phyloP scores from a whole-genome alignment of 768 basidiomycete genomes.

The Hydnomerulius pinastri region DNA sequence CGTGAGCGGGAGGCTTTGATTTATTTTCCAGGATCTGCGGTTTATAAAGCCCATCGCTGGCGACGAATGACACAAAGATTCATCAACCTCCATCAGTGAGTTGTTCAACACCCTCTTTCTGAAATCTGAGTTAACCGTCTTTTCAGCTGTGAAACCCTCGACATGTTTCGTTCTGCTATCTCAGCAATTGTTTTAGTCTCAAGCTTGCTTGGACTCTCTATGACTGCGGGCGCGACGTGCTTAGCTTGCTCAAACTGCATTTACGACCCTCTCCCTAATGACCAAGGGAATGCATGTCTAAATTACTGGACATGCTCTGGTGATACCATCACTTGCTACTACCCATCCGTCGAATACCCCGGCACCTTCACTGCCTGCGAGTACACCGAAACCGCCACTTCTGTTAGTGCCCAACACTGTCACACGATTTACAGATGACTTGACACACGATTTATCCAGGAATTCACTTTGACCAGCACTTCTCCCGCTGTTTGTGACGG shows the following conservation, averaged over 20 bases:
- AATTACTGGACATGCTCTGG: slow-evolving; percentile 12
- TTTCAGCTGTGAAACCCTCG: too few relatives aligned
- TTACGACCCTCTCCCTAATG: too few relatives aligned
- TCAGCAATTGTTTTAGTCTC: too few relatives aligned
- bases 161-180: too few relatives aligned
- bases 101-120: too few relatives aligned
- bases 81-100: too few relatives aligned
- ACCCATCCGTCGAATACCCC: slow-evolving; percentile 5
- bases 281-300: slow-evolving; percentile 4
- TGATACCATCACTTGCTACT: slow-evolving; percentile 8
- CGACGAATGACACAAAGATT: too few relatives aligned
- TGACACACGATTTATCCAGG: neutral
- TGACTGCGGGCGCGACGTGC: slow-evolving; percentile 1
- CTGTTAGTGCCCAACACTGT: neutral
- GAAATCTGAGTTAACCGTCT: too few relatives aligned
- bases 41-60: too few relatives aligned
- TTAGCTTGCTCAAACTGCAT: slow-evolving; percentile 5
- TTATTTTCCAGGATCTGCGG: too few relatives aligned
- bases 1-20: too few relatives aligned
- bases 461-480: neutral
- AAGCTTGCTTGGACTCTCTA: too few relatives aligned
- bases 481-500: slow-evolving; percentile 1
- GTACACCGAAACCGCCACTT: neutral
- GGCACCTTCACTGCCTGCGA: slow-evolving; percentile 10
- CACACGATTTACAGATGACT: neutral